Conservation (phyloP, 148 eudicot genomes). For the Silene latifolia region DNA sequence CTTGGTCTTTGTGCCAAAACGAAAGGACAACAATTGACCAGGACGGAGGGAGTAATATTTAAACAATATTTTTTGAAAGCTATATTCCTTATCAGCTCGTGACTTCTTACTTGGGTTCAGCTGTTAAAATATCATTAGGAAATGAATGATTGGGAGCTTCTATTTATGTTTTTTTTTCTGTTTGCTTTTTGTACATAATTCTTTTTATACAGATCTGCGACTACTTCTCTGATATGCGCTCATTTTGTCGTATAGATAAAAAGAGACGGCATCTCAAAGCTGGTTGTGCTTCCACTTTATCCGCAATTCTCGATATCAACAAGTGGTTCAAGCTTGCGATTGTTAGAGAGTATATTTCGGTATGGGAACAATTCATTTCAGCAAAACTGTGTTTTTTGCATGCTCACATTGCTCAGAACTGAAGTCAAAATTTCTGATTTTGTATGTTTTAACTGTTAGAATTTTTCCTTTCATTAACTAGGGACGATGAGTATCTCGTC, state of each 20-base stretch:
- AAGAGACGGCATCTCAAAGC: conserved; percentile 78
- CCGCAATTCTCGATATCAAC: conserved; percentile 99
- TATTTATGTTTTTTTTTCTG: not conserved
- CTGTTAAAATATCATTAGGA: too few relatives aligned
- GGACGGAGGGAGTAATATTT: too few relatives aligned
- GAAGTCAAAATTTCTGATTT: not conserved
- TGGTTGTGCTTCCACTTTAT: conserved; percentile 97
- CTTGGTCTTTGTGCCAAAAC: too few relatives aligned
- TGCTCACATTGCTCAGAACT: not conserved
- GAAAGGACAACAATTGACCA: too few relatives aligned
- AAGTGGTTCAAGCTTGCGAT: conserved; percentile 95
- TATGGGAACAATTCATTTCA: conserved; percentile 19
- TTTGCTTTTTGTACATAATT: not conserved
- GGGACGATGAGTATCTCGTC: conserved; percentile 94
- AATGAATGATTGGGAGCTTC: not conserved
- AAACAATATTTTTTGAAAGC: too few relatives aligned
- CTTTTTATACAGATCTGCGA: not conserved
- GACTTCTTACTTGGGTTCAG: too few relatives aligned
- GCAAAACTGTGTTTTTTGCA: not conserved
- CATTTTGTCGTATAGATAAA: conserved; percentile 53
- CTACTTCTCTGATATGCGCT: not conserved
- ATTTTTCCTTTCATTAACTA: too few relatives aligned
- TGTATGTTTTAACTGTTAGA: too few relatives aligned
- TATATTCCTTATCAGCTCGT: too few relatives aligned
- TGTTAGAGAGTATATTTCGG: conserved; percentile 94